These are phyloP conservation scores for Plectranthus barbatus DNA, from an alignment of 257 asterid species.

Conservation along the genomic window DNA sequence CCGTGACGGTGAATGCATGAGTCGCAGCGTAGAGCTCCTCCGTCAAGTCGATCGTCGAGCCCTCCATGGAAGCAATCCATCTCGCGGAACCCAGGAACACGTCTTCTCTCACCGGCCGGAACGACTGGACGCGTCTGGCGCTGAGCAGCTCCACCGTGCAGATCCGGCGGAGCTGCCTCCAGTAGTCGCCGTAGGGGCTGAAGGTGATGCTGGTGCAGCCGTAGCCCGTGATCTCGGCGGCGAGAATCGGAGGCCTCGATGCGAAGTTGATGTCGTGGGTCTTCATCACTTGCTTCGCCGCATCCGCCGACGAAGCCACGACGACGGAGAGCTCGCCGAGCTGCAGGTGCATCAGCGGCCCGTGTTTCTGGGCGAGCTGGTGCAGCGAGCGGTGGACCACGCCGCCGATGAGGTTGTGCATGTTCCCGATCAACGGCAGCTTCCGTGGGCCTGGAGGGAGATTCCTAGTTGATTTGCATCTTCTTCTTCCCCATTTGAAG, in stretches of 20 bases:
- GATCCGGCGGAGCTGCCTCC: constrained; percentile 34
- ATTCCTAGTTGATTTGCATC: no score
- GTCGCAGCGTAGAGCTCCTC: not conserved
- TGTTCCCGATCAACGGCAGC: constrained; percentile 27
- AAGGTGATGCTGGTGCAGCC: constrained; percentile 14
- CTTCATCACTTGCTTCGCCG: constrained; percentile 24
- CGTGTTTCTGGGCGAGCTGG: constrained; percentile 20
- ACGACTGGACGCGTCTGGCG: constrained; percentile 24
- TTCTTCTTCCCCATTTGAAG: no score
- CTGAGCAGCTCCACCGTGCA: constrained; percentile 33
- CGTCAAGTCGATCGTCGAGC: not conserved
- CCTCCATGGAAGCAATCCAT: constrained; percentile 4
- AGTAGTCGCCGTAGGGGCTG: constrained; percentile 24
- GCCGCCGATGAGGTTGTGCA: constrained; percentile 24
- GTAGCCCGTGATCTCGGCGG: constrained; percentile 14
- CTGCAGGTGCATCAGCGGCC: constrained; percentile 31
- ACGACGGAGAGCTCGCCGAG: constrained; percentile 24
- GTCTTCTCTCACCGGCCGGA: constrained; percentile 17
- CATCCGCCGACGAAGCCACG: constrained; percentile 25
- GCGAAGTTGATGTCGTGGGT: constrained; percentile 13
- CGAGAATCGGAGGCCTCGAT: constrained; percentile 23
- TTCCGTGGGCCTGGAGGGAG: constrained; percentile 15
- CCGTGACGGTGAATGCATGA: not conserved
- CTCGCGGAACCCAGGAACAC: not conserved
- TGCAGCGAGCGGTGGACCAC: constrained; percentile 18